Conservation (phyloP, 192 early-diverging fungal genomes). For the Coemansia sp. region DNA sequence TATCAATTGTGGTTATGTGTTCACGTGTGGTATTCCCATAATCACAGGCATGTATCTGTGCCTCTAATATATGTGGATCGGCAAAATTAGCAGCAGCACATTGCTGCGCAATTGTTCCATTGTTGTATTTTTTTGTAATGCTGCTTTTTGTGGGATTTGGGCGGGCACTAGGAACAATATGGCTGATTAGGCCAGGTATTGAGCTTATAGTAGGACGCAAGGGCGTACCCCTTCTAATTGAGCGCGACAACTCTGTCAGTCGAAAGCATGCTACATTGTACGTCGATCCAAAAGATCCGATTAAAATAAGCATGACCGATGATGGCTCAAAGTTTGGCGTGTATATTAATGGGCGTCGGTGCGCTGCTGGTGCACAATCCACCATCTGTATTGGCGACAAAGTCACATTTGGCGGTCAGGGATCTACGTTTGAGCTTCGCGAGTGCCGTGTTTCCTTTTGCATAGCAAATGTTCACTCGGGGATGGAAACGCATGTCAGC, state of each 20-base stretch:
- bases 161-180: conserved; percentile 27
- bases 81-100: no score
- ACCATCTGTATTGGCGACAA: conserved; percentile 15
- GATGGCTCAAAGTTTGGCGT: conserved; percentile 48
- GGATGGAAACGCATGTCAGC: background rate
- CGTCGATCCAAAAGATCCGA: conserved; percentile 3
- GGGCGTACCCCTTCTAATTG: conserved; percentile 24
- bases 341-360: conserved; percentile 29
- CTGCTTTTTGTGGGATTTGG: conserved; percentile 35
- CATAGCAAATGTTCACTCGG: conserved; percentile 20
- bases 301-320: conserved; percentile 8
- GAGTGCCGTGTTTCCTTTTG: conserved; percentile 13
- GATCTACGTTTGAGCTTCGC: conserved; percentile 25
- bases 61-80: no score
- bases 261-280: conserved; percentile 26
- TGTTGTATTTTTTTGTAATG: conserved; percentile 5
- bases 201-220: conserved; percentile 34
- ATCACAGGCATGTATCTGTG: no score
- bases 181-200: conserved; percentile 21
- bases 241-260: conserved; percentile 45
- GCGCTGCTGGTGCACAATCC: conserved; percentile 2
- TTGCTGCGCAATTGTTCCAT: background rate
- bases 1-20: no score
- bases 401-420: conserved; percentile 43
- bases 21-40: no score